These are phyloP conservation scores for Tolypocladium amazonense DNA, from an alignment of 2,329 filamentous ascomycete species.

Conservation along the genomic window DNA sequence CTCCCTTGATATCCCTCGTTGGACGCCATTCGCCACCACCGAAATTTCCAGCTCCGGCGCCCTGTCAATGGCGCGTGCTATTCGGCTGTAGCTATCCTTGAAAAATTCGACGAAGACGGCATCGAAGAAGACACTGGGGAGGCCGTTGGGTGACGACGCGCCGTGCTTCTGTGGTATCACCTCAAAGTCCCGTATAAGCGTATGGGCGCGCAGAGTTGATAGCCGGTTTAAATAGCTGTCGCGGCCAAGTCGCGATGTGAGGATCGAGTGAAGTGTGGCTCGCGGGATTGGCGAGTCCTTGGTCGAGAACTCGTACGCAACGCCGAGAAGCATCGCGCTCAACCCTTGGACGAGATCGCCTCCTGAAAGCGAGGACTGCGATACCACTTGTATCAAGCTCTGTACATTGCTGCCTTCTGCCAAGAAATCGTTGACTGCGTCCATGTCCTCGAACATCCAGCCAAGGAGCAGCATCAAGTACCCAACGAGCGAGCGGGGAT, in stretches of 20 bases:
- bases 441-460: slow-evolving; percentile 87
- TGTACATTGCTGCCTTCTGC: slow-evolving; percentile 90
- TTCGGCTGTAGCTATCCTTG: slow-evolving; percentile 87
- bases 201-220: slow-evolving; percentile 64
- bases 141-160: slow-evolving; percentile 30
- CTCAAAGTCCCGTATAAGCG: slow-evolving; percentile 80
- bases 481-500: slow-evolving; percentile 69
- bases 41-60: slow-evolving; percentile 83
- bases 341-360: slow-evolving; percentile 68
- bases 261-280: slow-evolving; percentile 66
- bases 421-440: slow-evolving; percentile 86
- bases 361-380: slow-evolving; percentile 45
- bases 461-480: slow-evolving; percentile 83
- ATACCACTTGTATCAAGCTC: slow-evolving; percentile 63
- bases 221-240: slow-evolving; percentile 82
- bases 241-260: slow-evolving; percentile 67
- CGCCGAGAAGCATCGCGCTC: slow-evolving; percentile 72
- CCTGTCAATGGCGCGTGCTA: slow-evolving; percentile 77
- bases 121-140: slow-evolving; percentile 81
- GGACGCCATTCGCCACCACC: slow-evolving; percentile 64
- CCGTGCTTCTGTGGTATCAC: slow-evolving; percentile 63
- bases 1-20: slow-evolving; percentile 89
- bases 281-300: slow-evolving; percentile 89
- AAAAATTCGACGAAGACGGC: slow-evolving; percentile 82
- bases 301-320: slow-evolving; percentile 93